Percentiles rank a stretch among this genome's conserved stretches.
These are phyloP conservation scores for Verticillium nonalfalfae DNA, from an alignment of 2,329 filamentous ascomycete genomes.

Conservation along the genomic window DNA sequence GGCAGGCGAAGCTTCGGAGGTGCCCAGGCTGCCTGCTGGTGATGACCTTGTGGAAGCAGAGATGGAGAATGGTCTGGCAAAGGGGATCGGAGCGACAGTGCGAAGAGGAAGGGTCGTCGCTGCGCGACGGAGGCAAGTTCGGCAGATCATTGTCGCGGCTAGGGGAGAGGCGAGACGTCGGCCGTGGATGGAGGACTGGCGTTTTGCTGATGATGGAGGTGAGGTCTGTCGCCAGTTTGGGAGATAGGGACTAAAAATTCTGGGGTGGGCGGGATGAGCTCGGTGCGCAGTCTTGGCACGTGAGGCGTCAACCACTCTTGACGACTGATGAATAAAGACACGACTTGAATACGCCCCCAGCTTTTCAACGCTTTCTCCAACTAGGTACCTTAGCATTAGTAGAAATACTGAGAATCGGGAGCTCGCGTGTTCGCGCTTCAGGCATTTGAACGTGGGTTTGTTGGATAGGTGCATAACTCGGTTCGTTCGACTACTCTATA, in stretches of 20 bases:
- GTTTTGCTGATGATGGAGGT: not conserved
- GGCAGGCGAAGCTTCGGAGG: slow-evolving; percentile 16
- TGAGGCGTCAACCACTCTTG: not conserved
- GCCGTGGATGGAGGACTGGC: not conserved
- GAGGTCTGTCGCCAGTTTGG: slow-evolving; percentile 1
- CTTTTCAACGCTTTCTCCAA: no score
- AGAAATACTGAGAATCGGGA: no score
- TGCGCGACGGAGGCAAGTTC: slow-evolving; percentile 41
- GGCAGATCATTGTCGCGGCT: slow-evolving; percentile 28
- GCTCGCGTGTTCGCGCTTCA: not conserved
- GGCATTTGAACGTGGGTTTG: not conserved
- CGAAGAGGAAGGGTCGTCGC: slow-evolving; percentile 24
- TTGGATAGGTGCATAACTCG: not conserved
- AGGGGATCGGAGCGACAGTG: slow-evolving; percentile 9
- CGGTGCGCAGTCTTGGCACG: not conserved
- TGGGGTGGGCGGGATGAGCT: slow-evolving; percentile 11
- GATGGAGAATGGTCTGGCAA: slow-evolving; percentile 32
- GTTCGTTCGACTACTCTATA: not conserved
- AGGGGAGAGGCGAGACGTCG: not conserved
- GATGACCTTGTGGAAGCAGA: slow-evolving; percentile 15
- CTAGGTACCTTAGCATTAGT: no score
- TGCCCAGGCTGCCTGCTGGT: slow-evolving; percentile 3
- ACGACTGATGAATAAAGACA: no score
- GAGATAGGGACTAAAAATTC: slow-evolving; percentile 11
- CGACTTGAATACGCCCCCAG: no score